These are phyloP conservation scores for Pulchroboletus neoregius DNA, from an alignment of 1,284 basidiomycete genomes.

Conservation along the genomic window DNA sequence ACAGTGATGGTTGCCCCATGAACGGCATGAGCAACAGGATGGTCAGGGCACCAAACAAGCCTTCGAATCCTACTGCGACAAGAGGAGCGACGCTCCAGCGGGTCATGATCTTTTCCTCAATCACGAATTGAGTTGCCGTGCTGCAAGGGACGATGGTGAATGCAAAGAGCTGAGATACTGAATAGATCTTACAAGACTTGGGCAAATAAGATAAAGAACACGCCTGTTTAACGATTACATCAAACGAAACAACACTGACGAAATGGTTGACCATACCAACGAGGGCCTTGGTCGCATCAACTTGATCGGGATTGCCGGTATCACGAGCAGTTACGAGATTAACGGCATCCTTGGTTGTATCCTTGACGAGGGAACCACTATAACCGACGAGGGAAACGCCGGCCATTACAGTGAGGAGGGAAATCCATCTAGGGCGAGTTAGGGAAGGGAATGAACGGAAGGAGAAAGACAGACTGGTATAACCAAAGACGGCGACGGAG, in stretches of 20 bases:
- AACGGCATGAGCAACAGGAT: slow-evolving; percentile 74
- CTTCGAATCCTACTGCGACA: slow-evolving; percentile 92
- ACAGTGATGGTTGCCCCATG: slow-evolving; percentile 54
- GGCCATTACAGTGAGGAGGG: slow-evolving; percentile 84
- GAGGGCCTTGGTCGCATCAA: slow-evolving; percentile 61
- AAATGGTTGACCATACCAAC: slow-evolving; percentile 47
- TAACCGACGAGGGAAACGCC: slow-evolving; percentile 92
- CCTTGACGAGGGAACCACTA: slow-evolving; percentile 84
- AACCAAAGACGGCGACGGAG: slow-evolving; percentile 76
- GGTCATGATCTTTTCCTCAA: slow-evolving; percentile 86
- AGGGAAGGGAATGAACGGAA: slow-evolving; percentile 2
- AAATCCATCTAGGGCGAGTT: slow-evolving; percentile 70
- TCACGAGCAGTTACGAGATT: slow-evolving; percentile 26
- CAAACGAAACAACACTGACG: slow-evolving; percentile 2
- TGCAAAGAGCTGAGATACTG: slow-evolving; percentile 9
- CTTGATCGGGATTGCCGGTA: slow-evolving; percentile 42
- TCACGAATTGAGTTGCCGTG: slow-evolving; percentile 87
- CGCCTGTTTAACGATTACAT: slow-evolving; percentile 44
- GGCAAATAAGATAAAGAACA: slow-evolving; percentile 93
- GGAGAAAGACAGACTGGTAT: slow-evolving; percentile 60
- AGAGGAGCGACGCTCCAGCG: slow-evolving; percentile 88
- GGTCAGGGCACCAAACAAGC: slow-evolving; percentile 83
- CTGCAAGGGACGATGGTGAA: slow-evolving; percentile 39
- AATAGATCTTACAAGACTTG: slow-evolving; percentile 81
- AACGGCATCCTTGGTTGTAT: slow-evolving; percentile 50